Conservation (phyloP, 2,329 filamentous ascomycete species). For the Microthyrium microscopicum region DNA sequence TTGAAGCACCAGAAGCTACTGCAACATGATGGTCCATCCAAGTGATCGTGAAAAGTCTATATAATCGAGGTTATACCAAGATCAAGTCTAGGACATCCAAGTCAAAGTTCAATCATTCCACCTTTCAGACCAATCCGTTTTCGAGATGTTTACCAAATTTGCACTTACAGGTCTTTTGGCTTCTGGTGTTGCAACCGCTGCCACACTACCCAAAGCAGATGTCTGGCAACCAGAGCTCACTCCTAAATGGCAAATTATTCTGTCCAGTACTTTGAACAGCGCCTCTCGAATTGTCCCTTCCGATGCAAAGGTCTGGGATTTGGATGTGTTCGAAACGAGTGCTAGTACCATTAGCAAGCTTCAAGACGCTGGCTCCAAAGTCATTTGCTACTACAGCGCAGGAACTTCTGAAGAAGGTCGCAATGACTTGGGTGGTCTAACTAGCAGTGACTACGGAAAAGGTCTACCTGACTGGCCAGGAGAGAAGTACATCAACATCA, state of each 20-base stretch:
- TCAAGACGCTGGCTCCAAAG: conserved; percentile 36
- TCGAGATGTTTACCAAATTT: no score
- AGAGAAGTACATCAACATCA: conserved; percentile 14
- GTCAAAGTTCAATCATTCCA: no score
- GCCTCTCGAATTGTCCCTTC: conserved; percentile 7
- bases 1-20: no score
- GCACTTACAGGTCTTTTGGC: no score
- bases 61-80: no score
- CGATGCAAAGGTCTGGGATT: conserved; percentile 31
- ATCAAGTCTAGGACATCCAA: no score
- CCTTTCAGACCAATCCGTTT: no score
- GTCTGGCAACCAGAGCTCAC: conserved; percentile 38
- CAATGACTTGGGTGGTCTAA: conserved; percentile 12
- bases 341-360: conserved; percentile 30
- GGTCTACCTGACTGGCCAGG: conserved; percentile 12
- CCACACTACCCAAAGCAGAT: conserved; percentile 13
- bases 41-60: no score
- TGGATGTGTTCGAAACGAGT: conserved; percentile 40
- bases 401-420: conserved; percentile 14
- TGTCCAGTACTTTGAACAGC: conserved; percentile 25
- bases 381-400: conserved; percentile 25
- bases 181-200: no score
- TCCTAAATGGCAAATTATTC: conserved; percentile 45
- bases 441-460: conserved; percentile 10
- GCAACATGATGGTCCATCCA: no score